Evolutionary conservation across 2,329 filamentous ascomycete genomes (phyloP).

Genomic region (Pyrenophora teres): DNA sequence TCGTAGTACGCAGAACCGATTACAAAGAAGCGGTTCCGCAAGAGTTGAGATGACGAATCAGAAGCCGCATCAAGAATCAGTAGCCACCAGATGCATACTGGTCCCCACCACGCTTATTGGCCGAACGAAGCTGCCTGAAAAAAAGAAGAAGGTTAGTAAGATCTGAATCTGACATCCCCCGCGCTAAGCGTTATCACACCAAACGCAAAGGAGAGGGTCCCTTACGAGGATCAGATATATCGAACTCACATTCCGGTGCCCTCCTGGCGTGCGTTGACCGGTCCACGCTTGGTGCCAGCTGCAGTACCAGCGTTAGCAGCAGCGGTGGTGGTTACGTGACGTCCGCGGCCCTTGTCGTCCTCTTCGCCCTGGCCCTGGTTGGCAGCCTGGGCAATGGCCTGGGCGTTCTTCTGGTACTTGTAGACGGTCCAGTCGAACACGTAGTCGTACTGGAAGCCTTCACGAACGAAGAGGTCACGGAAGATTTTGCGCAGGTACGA

Average conservation of each 20-base stretch:
- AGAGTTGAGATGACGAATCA: slow-evolving; percentile 49
- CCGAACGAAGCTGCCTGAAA: slow-evolving; percentile 58
- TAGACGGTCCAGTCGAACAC: slow-evolving; percentile 99
- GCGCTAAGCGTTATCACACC: slow-evolving; percentile 77
- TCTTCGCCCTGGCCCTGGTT: slow-evolving; percentile 68
- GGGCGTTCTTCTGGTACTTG: slow-evolving; percentile 99
- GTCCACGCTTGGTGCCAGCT: slow-evolving; percentile 69
- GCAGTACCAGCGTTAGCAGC: slow-evolving; percentile 67
- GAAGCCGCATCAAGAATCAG: slow-evolving; percentile 52
- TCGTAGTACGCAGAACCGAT: slow-evolving; percentile 41
- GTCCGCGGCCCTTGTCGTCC: slow-evolving; percentile 73
- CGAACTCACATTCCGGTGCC: slow-evolving; percentile 96
- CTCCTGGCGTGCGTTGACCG: slow-evolving; percentile 80
- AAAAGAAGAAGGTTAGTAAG: slow-evolving; percentile 52
- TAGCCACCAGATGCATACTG: slow-evolving; percentile 53
- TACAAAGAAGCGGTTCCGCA: slow-evolving; percentile 40
- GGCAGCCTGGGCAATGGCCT: slow-evolving; percentile 85
- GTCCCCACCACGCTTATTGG: slow-evolving; percentile 57
- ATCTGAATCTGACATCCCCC: slow-evolving; percentile 60
- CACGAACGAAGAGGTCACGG: slow-evolving; percentile 97
- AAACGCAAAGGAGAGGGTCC: slow-evolving; percentile 84
- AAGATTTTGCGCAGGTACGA: slow-evolving; percentile 99
- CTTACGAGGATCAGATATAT: slow-evolving; percentile 81
- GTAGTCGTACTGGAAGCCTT: slow-evolving; percentile 99
- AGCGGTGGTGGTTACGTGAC: slow-evolving; percentile 62